Evolutionary conservation across 345 rosid genomes (phyloP), one percentile per base, ranked within the genome.

Genomic region (Lagerstroemia speciosa): DNA sequence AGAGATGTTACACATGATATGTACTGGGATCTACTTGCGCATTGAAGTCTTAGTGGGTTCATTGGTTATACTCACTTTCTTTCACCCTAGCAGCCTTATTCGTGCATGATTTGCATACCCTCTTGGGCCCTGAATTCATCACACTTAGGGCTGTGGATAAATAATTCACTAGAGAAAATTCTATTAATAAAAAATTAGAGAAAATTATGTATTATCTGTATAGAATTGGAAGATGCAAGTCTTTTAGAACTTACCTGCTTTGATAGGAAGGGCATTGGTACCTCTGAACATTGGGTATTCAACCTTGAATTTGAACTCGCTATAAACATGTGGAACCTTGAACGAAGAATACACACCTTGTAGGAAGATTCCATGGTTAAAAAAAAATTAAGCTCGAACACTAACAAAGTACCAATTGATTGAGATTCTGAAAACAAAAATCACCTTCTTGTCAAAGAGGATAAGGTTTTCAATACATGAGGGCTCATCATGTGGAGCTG

Each of bases 401-500:
- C 66, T 10, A 38, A n/a, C n/a, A n/a, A n/a, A 33, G 67, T 65
- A 34, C 27, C 26, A 45, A 41, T n/a, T 33, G 33, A 14, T 57
- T 27, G 52, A 40, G 66, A 36, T 38, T 33, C 31, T n/a, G n/a
- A n/a, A 46, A 71, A 38, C 20, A 71, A 33, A 63, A 63, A 45
- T 31, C 73, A 85, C 96, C 83, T 84, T 84, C 52, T 77, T 71
- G 75, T 87, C 68, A 30, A n/a, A n/a, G 84, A 74, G 26, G 87
- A 82, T 55, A 87, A 74, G 50, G 84, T 89, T 81, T 85, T 89
- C 79, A 89, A 76, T 53, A 89, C 90, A 75, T 87, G 85, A 67
- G 96, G 96, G 75, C 92, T 89, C 92, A 89, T 89, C 96, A 87
- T 85, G 80, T 85, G 87, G 74, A 89, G 85, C 78, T 87, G 96